Base-by-base conservation (phyloP, 352 stramenopile genomes). In the Globisporangium acanthophoron region DNA sequence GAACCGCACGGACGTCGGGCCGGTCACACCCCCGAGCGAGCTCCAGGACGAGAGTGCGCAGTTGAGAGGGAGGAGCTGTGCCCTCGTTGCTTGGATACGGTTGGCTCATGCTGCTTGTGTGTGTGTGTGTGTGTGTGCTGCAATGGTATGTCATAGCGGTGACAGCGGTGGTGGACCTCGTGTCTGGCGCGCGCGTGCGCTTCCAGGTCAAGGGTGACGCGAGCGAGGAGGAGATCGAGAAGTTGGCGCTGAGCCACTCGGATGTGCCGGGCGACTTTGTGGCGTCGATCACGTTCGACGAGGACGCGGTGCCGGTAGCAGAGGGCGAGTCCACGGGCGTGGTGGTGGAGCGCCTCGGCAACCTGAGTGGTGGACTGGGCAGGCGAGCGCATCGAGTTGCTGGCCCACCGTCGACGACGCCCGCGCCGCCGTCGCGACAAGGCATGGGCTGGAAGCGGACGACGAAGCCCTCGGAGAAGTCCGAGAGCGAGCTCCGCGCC, bases 41-140 rank as follows among this genome's bases (percentile, higher is more conserved):
- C 60, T 86, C 9, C 74, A 82, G 12, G 66, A 84, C n/a, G 79
- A 90, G 61, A 88, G 80, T 90, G 71, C 12, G 78, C n/a, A n/a
- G n/a, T n/a, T n/a, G n/a, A n/a, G n/a, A n/a, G n/a, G n/a, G n/a
- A n/a, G n/a, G n/a, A n/a, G n/a, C n/a, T n/a, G n/a, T n/a, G n/a
- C n/a, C n/a, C n/a, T n/a, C n/a, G n/a, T 5, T 47, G 7, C 18
- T 9, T 40, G 35, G 3, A 40, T 3, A 40, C 35, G 5, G 35
- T 40, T 13, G 35, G 35, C 35, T 40, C 35, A 13, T 1, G 11
- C 2, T 13, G 3, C 27, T 4, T 35, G 46, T 1, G 44, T 51
- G 2, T 43, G 12, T 47, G 20, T 50, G 18, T 21, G 47, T 51
- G 2, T 43, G 18, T 47, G 20, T 53, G 24, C 51, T 69, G 33